A percentile compares a stretch with the other conserved stretches of the same genome.
phyloP scores from a whole-genome alignment of 306 rosid species.

The Rubus idaeus region DNA sequence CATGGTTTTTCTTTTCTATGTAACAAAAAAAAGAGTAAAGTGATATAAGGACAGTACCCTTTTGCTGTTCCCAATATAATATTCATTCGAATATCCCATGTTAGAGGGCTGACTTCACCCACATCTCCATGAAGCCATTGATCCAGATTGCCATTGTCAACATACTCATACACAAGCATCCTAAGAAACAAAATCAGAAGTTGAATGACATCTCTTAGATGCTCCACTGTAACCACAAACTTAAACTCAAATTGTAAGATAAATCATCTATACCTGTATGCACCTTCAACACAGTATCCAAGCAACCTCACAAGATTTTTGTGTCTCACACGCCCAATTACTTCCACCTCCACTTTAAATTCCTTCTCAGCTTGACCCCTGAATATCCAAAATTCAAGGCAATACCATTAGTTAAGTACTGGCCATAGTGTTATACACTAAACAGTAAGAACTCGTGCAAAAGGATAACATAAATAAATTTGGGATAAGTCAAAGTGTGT shows the following conservation, averaged over 20 bases:
- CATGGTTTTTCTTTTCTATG: not conserved
- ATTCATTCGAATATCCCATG: constrained; percentile 91
- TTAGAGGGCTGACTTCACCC: constrained; percentile 82
- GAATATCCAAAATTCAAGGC: constrained; percentile 21
- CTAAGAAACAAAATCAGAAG: constrained; percentile 40
- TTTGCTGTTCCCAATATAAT: constrained; percentile 86
- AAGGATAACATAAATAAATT: constrained; percentile 2
- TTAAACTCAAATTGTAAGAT: constrained; percentile 13
- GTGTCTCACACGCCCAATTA: constrained; percentile 93
- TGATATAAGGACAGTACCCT: constrained; percentile 49
- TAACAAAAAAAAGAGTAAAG: not conserved
- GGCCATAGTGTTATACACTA: not conserved
- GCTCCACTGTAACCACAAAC: constrained; percentile 10
- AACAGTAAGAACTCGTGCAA: constrained; percentile 1
- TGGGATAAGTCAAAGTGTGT: not conserved
- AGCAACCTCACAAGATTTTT: constrained; percentile 96
- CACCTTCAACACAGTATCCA: constrained; percentile 99
- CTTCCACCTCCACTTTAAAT: constrained; percentile 93
- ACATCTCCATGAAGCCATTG: constrained; percentile 98
- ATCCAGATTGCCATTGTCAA: constrained; percentile 91
- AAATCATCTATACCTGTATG: constrained; percentile 63
- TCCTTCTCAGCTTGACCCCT: constrained; percentile 99
- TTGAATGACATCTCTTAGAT: constrained; percentile 19
- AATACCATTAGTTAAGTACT: not conserved
- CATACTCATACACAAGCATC: constrained; percentile 97